Evolutionary conservation across 2,329 filamentous ascomycete genomes (phyloP).

Genomic region (Xylariomycetidae sp.): DNA sequence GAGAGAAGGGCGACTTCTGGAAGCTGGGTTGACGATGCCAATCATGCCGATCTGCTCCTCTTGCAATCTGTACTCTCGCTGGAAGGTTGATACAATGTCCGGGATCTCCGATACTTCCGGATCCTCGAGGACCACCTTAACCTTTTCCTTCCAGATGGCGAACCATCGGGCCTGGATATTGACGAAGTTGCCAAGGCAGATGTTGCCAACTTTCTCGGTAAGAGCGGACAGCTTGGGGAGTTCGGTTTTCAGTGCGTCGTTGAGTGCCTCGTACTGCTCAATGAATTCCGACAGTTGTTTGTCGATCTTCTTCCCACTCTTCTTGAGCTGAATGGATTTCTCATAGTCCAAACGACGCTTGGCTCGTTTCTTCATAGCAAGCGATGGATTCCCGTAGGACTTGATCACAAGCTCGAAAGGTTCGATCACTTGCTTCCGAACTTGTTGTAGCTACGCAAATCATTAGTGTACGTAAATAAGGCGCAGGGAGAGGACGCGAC

Average conservation of each 20-base stretch:
- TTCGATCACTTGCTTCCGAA: conserved; percentile 78
- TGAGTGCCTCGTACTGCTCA: conserved; percentile 85
- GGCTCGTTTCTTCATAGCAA: conserved; percentile 88
- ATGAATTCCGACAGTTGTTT: conserved; percentile 78
- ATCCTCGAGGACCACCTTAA: conserved; percentile 66
- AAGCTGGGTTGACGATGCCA: conserved; percentile 71
- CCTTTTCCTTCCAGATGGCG: conserved; percentile 74
- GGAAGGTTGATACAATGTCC: conserved; percentile 73
- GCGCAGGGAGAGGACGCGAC: too few species aligned
- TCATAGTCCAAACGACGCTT: conserved; percentile 91
- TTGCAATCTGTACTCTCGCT: conserved; percentile 69
- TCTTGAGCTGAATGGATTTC: conserved; percentile 69
- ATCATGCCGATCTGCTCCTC: conserved; percentile 67
- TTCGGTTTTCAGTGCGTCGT: conserved; percentile 89
- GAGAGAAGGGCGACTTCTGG: conserved; percentile 50
- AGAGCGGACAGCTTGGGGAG: conserved; percentile 75
- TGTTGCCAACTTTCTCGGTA: conserved; percentile 78
- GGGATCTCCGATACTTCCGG: conserved; percentile 59
- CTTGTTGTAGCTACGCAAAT: conserved; percentile 47
- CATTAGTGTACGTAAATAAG: not conserved
- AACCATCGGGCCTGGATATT: conserved; percentile 82
- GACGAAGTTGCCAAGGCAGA: conserved; percentile 77
- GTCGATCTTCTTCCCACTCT: conserved; percentile 78
- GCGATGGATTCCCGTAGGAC: conserved; percentile 74
- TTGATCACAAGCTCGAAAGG: conserved; percentile 75